Percentiles rank a stretch among this genome's conserved stretches.
Conservation (phyloP, 2,329 filamentous ascomycete species). For the Neurospora crassa region DNA sequence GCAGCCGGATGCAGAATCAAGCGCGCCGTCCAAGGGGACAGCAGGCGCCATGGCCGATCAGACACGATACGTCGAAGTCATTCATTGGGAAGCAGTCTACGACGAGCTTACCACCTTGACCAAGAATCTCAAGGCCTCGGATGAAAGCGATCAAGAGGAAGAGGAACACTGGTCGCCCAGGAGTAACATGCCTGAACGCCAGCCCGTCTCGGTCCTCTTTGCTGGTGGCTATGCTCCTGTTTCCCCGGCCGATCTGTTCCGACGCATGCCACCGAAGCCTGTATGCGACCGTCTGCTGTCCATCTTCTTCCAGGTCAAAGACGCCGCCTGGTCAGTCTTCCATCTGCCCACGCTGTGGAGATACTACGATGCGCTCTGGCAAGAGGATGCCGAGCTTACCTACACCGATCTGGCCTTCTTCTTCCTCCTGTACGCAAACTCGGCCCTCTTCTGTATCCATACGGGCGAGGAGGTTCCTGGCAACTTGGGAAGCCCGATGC, state of each 20-base stretch:
- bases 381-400: slow-evolving; percentile 10
- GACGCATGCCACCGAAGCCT: slow-evolving; percentile 17
- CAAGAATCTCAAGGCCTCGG: slow-evolving; percentile 14
- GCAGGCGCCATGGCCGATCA: slow-evolving; percentile 17
- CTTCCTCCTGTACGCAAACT: slow-evolving; percentile 23
- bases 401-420: slow-evolving; percentile 23
- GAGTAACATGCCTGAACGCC: slow-evolving; percentile 5
- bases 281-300: slow-evolving; percentile 20
- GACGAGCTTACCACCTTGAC: slow-evolving; percentile 20
- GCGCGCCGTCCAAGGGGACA: slow-evolving; percentile 1
- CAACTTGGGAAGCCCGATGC: slow-evolving; percentile 12
- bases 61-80: slow-evolving; percentile 20
- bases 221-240: slow-evolving; percentile 17
- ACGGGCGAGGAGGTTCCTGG: slow-evolving; percentile 14
- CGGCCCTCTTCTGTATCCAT: slow-evolving; percentile 19
- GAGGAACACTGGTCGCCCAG: slow-evolving; percentile 6
- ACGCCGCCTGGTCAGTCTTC: slow-evolving; percentile 22
- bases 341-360: slow-evolving; percentile 21
- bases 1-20: neutral
- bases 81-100: slow-evolving; percentile 24
- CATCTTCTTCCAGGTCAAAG: slow-evolving; percentile 21
- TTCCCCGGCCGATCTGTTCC: slow-evolving; percentile 11
- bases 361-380: slow-evolving; percentile 24
- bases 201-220: slow-evolving; percentile 13
- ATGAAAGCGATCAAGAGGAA: slow-evolving; percentile 13